Conservation (phyloP, 345 rosid species). For the Melastoma malabathricum region DNA sequence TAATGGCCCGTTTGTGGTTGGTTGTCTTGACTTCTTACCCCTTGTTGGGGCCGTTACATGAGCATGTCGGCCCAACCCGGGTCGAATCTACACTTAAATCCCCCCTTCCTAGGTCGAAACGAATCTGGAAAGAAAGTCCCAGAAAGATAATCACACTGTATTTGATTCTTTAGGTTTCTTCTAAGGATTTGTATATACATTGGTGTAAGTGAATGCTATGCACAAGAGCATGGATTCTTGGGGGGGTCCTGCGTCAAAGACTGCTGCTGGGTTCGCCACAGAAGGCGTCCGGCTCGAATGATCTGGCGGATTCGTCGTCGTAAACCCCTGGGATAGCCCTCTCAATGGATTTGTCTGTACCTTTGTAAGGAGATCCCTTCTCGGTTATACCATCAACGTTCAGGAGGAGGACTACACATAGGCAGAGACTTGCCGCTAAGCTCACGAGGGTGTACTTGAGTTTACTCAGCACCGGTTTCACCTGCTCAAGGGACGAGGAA, state of each 20-base stretch:
- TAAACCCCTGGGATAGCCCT: conserved; percentile 67
- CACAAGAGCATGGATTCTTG: neutral
- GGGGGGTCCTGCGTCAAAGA: conserved; percentile 3
- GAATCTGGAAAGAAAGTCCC: too few species aligned
- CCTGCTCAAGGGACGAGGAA: conserved; percentile 25
- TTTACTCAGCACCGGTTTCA: conserved; percentile 68
- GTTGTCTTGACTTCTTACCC: too few species aligned
- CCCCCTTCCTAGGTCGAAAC: too few species aligned
- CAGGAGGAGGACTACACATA: conserved; percentile 33
- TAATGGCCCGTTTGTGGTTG: too few species aligned
- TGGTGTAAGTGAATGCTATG: neutral
- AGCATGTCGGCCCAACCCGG: too few species aligned
- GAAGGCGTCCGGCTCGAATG: conserved; percentile 81
- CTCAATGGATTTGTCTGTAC: conserved; percentile 17
- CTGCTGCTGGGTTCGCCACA: conserved; percentile 52
- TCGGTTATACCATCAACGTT: conserved; percentile 32
- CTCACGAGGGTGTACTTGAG: conserved; percentile 62
- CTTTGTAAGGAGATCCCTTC: conserved; percentile 9
- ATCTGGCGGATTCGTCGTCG: conserved; percentile 64
- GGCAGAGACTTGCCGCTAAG: conserved; percentile 45
- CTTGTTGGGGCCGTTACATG: too few species aligned
- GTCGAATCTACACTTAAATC: too few species aligned
- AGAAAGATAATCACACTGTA: too few species aligned
- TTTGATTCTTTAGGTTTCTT: too few species aligned
- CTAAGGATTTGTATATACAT: too few species aligned